Evolutionary conservation across 1,284 basidiomycete species (phyloP), one percentile per base, ranked within the genome.

Genomic region (Mycena sp.): DNA sequence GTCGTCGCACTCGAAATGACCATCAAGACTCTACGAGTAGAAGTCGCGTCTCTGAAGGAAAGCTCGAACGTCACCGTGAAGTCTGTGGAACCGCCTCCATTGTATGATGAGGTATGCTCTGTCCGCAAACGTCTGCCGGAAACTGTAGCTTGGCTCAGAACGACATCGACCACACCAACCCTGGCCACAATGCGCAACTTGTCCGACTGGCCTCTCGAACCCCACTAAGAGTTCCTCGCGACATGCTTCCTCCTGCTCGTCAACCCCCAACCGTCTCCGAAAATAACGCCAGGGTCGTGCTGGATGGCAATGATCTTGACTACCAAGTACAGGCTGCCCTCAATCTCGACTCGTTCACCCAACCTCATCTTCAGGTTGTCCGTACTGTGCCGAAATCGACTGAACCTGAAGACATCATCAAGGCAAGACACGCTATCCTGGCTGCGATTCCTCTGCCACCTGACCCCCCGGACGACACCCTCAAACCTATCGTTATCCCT

Each of bases 401-500:
- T 37, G 80, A 83, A 49, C 81, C 85, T 1, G 80, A 82, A 53
- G 83, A 83, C 29, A 78, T 83, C 67, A 81, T 86, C 55, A 77
- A 81, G 43, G 80, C 83, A 4, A 77, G 90, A 72, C 83, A 88
- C 65, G 77, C 81, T 4, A 74, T 87, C 14, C 76, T 93, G 10
- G 83, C 84, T 1, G 67, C 77, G 2, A 81, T 93, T 43, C 88
- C 89, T 14, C 74, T 92, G 3, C 91, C 91, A 9, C 69, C 76
- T 2, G 83, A 84, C 45, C 82, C 86, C 35, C 90, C 90, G 0
- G 83, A 86, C 32, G 87, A 88, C 50, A 84, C 83, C 2, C 78
- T 92, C 28, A 86, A 83, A 52, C 90, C 91, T 0, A 87, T 92
- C 62, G 68, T 85, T 48, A 83, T 92, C 28, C 90, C 89, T 6